phyloP scores from a whole-genome alignment of 495 filamentous ascomycete genomes.

The Neurospora pannonica region DNA sequence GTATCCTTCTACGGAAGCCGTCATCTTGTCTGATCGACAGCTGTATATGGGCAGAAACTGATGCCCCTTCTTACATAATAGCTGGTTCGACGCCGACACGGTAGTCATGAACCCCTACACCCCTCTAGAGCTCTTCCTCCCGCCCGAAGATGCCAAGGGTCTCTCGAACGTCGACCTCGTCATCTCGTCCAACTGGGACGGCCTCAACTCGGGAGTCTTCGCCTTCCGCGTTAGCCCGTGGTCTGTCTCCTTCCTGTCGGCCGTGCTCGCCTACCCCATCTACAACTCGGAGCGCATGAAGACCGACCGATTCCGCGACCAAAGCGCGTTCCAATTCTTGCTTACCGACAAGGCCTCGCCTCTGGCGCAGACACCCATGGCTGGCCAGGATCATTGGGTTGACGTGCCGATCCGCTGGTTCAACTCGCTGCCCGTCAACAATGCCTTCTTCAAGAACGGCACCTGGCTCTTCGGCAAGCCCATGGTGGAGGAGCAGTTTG shows the following conservation, averaged over 20 bases:
- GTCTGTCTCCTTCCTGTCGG: slow-evolving; percentile 39
- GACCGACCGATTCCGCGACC: slow-evolving; percentile 21
- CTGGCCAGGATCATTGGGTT: slow-evolving; percentile 15
- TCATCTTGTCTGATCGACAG: not conserved
- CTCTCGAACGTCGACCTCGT: slow-evolving; percentile 38
- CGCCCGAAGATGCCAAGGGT: slow-evolving; percentile 24
- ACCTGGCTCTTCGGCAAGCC: slow-evolving; percentile 17
- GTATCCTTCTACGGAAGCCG: slow-evolving; percentile 1
- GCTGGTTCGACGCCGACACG: slow-evolving; percentile 46
- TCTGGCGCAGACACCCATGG: slow-evolving; percentile 10
- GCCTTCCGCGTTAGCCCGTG: slow-evolving; percentile 39
- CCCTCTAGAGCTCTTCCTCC: slow-evolving; percentile 43
- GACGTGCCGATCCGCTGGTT: slow-evolving; percentile 22
- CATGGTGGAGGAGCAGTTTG: slow-evolving; percentile 14
- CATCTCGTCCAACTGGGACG: slow-evolving; percentile 42
- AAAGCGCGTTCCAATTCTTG: slow-evolving; percentile 20
- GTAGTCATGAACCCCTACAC: slow-evolving; percentile 43
- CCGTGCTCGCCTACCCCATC: slow-evolving; percentile 33
- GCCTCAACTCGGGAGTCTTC: slow-evolving; percentile 49
- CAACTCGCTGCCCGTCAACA: slow-evolving; percentile 22
- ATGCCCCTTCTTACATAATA: slow-evolving; percentile 1
- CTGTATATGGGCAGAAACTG: not conserved
- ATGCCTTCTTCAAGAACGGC: slow-evolving; percentile 16
- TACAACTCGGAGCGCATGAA: slow-evolving; percentile 29
- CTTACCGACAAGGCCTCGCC: slow-evolving; percentile 10